Evolutionary conservation across 2,329 filamentous ascomycete genomes (phyloP).

Genomic region (Fusarium sp.): DNA sequence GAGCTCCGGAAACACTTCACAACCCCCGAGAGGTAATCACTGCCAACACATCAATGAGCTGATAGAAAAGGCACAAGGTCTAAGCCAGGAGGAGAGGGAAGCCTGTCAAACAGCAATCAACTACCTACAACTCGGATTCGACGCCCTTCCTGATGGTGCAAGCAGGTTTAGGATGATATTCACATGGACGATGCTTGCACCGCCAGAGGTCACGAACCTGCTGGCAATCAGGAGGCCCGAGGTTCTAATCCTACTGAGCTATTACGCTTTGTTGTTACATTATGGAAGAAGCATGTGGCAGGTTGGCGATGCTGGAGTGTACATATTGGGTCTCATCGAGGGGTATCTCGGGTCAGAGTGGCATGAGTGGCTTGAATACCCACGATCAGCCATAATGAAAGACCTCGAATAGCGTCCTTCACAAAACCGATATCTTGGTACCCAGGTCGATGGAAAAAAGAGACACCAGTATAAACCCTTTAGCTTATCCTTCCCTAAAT

Average conservation of each 20-base stretch:
- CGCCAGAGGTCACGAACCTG: constrained; percentile 6
- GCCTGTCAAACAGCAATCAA: background rate
- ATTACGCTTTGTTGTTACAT: constrained; percentile 27
- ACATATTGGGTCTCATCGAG: constrained; percentile 12
- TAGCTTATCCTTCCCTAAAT: background rate
- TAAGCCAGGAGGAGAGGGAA: background rate
- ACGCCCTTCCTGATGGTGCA: background rate
- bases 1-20: constrained; percentile 4
- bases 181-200: constrained; percentile 24
- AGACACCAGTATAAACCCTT: too few relatives aligned
- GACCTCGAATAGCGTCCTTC: background rate
- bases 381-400: background rate
- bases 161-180: constrained; percentile 27
- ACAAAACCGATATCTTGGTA: background rate
- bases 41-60: constrained; percentile 3
- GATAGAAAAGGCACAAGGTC: accelerated
- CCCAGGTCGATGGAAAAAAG: too few relatives aligned
- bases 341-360: constrained; percentile 18
- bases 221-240: background rate
- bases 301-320: constrained; percentile 12
- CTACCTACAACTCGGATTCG: constrained; percentile 23
- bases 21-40: background rate
- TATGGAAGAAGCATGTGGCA: constrained; percentile 23
- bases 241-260: constrained; percentile 8
- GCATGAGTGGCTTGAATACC: constrained; percentile 20